Evolutionary conservation across 805 yeast genomes (phyloP), one percentile per base, ranked within the genome.

Genomic region (Scheffersomyces coipomensis): DNA sequence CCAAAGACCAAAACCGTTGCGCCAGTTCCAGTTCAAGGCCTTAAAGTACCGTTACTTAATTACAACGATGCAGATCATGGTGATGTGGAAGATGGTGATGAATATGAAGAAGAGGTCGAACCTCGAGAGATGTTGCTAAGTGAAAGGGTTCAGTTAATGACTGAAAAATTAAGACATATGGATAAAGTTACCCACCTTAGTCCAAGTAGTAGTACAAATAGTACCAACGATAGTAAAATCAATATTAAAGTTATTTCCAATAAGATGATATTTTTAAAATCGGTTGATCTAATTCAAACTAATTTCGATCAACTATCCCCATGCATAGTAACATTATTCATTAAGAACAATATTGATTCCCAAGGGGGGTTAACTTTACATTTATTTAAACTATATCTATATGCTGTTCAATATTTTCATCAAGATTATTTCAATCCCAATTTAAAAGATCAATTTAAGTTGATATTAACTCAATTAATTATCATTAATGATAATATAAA

Each of bases 351-450:
- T 5, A 27, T 15, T 15, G 30, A 13, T 5, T 24, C 10, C 11
- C n/a, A 24, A 8, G 18, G 18, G 6, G 30, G 18, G 5, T 27
- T 27, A 15, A 13, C 7, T 5, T 15, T 27, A 6, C 30, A 27
- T 27, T 27, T 27, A 10, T 52, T 52, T 30, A 29, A 36, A 32
- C 33, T 52, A 11, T 52, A 44, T 34, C 17, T 50, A 5, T 39
- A 47, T 33, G 22, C 48, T 11, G 19, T 47, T 13, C 18, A 33
- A 19, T 33, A 43, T 35, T 33, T 35, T 13, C 56, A 52, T 34
- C 40, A 38, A 3, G 26, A 40, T 9, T 44, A 35, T 19, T 17
- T 27, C 15, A 18, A 27, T 27, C 12, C 30, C 7, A 5, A 7
- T 5, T 13, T 27, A 13, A 27, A 12, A 10, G 30, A 27, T 13